A percentile compares a stretch with the other conserved stretches of the same genome.
These are phyloP conservation scores for Lasiodiplodia hormozganensis DNA, from an alignment of 2,329 filamentous ascomycete species.

Conservation along the genomic window DNA sequence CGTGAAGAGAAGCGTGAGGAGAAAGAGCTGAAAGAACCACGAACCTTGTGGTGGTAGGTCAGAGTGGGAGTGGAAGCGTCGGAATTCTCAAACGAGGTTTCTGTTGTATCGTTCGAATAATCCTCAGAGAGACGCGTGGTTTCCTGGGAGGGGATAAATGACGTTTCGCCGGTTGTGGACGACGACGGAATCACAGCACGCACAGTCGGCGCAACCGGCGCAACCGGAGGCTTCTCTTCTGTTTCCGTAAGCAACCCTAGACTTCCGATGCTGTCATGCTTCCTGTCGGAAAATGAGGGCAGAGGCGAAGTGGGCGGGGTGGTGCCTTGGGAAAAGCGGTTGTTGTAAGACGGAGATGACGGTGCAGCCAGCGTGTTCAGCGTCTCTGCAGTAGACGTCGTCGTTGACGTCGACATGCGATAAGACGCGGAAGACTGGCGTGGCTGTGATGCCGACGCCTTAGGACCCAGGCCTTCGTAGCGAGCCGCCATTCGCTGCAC, in stretches of 20 bases:
- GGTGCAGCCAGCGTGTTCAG: slow-evolving; percentile 39
- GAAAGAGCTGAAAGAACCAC: slow-evolving; percentile 5
- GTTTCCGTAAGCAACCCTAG: slow-evolving; percentile 46
- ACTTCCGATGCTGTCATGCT: slow-evolving; percentile 40
- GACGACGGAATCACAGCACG: slow-evolving; percentile 46
- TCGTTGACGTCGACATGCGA: slow-evolving; percentile 48
- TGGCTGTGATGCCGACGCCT: slow-evolving; percentile 39
- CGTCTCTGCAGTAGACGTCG: slow-evolving; percentile 48
- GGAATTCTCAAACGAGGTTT: slow-evolving; percentile 7
- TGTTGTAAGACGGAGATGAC: slow-evolving; percentile 46
- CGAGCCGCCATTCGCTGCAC: slow-evolving; percentile 30
- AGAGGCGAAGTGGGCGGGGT: slow-evolving; percentile 47
- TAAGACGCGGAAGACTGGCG: slow-evolving; percentile 43
- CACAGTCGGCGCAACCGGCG: slow-evolving; percentile 38
- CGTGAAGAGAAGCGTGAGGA: slow-evolving; percentile 14
- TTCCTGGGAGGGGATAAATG: slow-evolving; percentile 32
- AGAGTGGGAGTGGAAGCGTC: slow-evolving; percentile 23
- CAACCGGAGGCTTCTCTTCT: slow-evolving; percentile 35
- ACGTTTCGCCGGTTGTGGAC: slow-evolving; percentile 30
- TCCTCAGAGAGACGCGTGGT: slow-evolving; percentile 7
- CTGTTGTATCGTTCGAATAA: slow-evolving; percentile 12
- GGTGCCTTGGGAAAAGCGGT: slow-evolving; percentile 45
- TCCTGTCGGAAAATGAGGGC: slow-evolving; percentile 33
- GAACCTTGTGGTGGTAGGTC: slow-evolving; percentile 27
- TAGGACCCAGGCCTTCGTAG: slow-evolving; percentile 36